Evolutionary conservation across 176 grass and related monocot species (phyloP), one percentile per base, ranked within the genome.

Genomic region (Aegilops longissima): DNA sequence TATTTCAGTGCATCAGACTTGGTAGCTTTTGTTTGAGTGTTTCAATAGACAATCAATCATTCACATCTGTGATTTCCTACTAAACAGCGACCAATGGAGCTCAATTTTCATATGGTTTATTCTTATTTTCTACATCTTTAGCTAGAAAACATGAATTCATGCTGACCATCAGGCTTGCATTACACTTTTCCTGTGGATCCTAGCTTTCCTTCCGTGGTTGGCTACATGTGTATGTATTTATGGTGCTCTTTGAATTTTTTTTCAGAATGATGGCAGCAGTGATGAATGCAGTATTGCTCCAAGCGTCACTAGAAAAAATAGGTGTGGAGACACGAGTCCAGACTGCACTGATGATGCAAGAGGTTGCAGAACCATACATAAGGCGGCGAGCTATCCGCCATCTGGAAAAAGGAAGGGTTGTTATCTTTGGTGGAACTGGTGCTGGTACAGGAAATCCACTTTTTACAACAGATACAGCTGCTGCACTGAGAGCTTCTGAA

Each of bases 241-340:
- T 35, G 54, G 14, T 65, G 62, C 25, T 82, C 5, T 80, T 77
- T 82, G 54, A 34, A 33, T 6, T 18, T 54, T 33, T 52, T 18
- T 54, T 66, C 94, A 99, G 97, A 72, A 95, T 94, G 94, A 94
- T 99, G 97, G 97, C 97, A 65, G 94, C 97, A 31, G 78, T 97
- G 49, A 99, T 99, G 94, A 99, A 99, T 79, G 93, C 97, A 23
- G 87, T 89, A 82, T 79, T 99, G 77, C 90, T 99, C 44, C 94
- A 99, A 92, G 97, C 94, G 16, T 97, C 94, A 68, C 88, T 97
- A 20, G 97, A 97, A 90, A 94, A 94, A 68, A 93, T 95, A 63
- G 92, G 94, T 40, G 89, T 99, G 72, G 89, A 93, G 51, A 93
- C 97, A 78, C 80, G 94, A 39, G 89, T 97, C 34, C 97, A 99